Evolutionary conservation across 2,329 filamentous ascomycete species (phyloP).

Genomic region (Pseudogymnoascus sp.): DNA sequence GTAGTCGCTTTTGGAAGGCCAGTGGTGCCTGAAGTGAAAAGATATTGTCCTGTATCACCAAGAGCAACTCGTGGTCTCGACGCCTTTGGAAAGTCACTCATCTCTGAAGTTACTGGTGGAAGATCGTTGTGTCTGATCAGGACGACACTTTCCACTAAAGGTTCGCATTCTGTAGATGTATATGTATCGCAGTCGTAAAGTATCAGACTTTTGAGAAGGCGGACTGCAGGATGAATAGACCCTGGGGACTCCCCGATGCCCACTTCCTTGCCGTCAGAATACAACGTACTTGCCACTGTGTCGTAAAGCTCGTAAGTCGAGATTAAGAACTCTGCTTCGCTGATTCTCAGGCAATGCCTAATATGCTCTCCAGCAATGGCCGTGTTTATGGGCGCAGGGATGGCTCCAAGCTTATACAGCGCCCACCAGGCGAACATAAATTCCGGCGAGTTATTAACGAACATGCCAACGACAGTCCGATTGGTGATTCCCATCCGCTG

Average conservation of each 20-base stretch:
- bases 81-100: not conserved
- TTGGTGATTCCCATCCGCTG: not conserved
- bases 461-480: not conserved
- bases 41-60: slow-evolving; percentile 28
- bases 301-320: not conserved
- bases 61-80: not conserved
- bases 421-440: slow-evolving; percentile 1
- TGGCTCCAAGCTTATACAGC: not conserved
- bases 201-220: not conserved
- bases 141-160: not conserved
- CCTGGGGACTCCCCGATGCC: not conserved
- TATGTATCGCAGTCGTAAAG: not conserved
- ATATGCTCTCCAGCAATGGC: not conserved
- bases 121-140: not conserved
- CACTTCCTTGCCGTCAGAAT: not conserved
- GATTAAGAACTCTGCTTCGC: not conserved
- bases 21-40: slow-evolving; percentile 74
- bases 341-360: not conserved
- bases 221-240: not conserved
- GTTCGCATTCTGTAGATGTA: not conserved
- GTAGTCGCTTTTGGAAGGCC: slow-evolving; percentile 76
- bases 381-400: not conserved
- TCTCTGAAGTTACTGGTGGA: not conserved
- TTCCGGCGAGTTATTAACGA: not conserved
- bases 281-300: not conserved